These are phyloP conservation scores for Casaregolazyma suthepensis DNA, from an alignment of 1,139 yeast species.

Conservation along the genomic window DNA sequence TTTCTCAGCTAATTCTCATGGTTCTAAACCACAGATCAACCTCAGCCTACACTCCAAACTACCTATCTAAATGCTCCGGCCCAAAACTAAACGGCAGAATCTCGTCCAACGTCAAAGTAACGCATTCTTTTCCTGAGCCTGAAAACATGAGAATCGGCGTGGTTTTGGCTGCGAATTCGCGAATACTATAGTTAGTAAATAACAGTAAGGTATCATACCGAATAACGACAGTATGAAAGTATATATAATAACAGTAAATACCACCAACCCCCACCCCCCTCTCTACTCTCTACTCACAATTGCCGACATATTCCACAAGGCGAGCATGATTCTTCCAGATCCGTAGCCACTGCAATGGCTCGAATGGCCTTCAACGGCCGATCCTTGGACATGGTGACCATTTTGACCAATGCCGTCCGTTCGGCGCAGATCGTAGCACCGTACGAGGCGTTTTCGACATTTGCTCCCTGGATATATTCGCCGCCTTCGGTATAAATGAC, in stretches of 20 bases:
- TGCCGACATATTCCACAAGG: slow-evolving; percentile 98
- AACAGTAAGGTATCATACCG: too few relatives aligned
- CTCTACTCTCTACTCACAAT: too few relatives aligned
- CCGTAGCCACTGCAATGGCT: slow-evolving; percentile 71
- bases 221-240: too few relatives aligned
- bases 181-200: slow-evolving; percentile 34
- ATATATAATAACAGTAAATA: neutral
- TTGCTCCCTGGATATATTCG: slow-evolving; percentile 61
- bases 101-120: slow-evolving; percentile 45
- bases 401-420: slow-evolving; percentile 65
- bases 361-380: slow-evolving; percentile 42
- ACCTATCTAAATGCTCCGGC: slow-evolving; percentile 47
- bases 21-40: too few relatives aligned
- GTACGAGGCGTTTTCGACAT: slow-evolving; percentile 88
- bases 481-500: slow-evolving; percentile 52
- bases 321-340: slow-evolving; percentile 52
- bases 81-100: slow-evolving; percentile 83
- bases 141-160: slow-evolving; percentile 30
- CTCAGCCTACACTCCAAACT: too few relatives aligned
- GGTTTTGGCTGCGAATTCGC: slow-evolving; percentile 54
- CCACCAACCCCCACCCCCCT: neutral
- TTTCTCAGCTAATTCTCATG: neutral
- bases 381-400: slow-evolving; percentile 38
- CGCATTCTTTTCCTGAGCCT: slow-evolving; percentile 20
- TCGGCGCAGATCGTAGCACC: slow-evolving; percentile 93